Evolutionary conservation across 2,329 filamentous ascomycete species (phyloP).

Genomic region (Colletotrichum euphorbiae): DNA sequence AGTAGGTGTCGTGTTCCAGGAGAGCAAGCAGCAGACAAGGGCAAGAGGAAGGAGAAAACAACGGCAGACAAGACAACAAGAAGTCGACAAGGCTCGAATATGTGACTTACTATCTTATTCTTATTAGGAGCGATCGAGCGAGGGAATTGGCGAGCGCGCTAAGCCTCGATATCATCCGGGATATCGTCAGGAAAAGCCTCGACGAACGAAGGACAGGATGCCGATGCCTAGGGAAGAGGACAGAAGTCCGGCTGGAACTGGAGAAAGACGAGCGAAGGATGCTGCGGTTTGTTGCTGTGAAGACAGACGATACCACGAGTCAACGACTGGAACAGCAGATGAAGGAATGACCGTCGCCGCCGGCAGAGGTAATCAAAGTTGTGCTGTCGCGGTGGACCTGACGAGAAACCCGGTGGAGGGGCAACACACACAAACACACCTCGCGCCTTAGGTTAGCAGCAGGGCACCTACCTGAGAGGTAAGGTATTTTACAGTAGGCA

Average conservation of each 20-base stretch:
- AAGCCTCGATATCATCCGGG: constrained; percentile 38
- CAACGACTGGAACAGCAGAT: constrained; percentile 1
- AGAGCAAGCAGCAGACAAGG: neutral
- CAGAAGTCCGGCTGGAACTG: constrained; percentile 5
- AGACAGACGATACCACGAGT: constrained; percentile 2
- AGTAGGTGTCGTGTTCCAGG: neutral
- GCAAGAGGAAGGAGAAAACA: constrained; percentile 13
- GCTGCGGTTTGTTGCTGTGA: constrained; percentile 10
- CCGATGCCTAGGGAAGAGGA: constrained; percentile 21
- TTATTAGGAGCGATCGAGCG: constrained; percentile 29
- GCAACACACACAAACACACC: neutral
- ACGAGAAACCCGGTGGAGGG: constrained; percentile 11
- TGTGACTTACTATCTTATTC: constrained; percentile 31
- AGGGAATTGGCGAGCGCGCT: constrained; percentile 24
- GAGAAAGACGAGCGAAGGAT: neutral
- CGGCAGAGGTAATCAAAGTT: constrained; percentile 24
- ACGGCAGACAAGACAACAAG: neutral
- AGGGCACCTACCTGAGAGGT: neutral
- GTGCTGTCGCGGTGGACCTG: constrained; percentile 21
- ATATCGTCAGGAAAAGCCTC: constrained; percentile 16
- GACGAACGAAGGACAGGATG: constrained; percentile 20
- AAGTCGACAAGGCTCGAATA: neutral
- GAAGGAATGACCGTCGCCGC: constrained; percentile 1
- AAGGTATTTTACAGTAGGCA: no score
- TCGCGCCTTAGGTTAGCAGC: no score